Evolutionary conservation across 768 basidiomycete species (phyloP).

Genomic region (Psilocybe tampanensis): DNA sequence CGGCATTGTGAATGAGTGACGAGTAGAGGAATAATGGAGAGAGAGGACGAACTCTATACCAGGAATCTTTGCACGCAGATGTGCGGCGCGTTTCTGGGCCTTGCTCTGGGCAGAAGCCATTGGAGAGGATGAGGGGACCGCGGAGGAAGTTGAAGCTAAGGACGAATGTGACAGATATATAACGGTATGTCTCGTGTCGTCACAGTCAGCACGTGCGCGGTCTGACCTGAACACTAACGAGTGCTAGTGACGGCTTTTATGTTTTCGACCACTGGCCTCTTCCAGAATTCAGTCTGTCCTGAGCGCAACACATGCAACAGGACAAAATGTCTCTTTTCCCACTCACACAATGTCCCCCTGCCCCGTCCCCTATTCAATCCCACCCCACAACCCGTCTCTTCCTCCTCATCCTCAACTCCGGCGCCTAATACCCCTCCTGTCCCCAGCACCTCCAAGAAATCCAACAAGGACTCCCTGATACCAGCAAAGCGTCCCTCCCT

Average conservation of each 20-base stretch:
- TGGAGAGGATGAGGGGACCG: too few species aligned
- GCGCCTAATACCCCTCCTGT: slow-evolving; percentile 5
- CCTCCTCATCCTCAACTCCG: slow-evolving; percentile 7
- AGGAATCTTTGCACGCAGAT: slow-evolving; percentile 8
- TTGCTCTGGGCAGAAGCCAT: slow-evolving; percentile 12
- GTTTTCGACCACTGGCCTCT: slow-evolving; percentile 66
- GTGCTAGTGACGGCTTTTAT: too few species aligned
- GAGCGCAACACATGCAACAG: slow-evolving; percentile 49
- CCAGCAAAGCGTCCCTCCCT: slow-evolving; percentile 56
- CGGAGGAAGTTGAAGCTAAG: not conserved
- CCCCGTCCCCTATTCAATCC: slow-evolving; percentile 31
- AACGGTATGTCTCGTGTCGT: not conserved
- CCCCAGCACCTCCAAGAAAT: slow-evolving; percentile 10
- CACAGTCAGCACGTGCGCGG: not conserved
- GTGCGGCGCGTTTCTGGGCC: slow-evolving; percentile 9
- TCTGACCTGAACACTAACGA: not conserved
- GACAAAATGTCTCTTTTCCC: slow-evolving; percentile 67
- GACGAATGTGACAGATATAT: not conserved
- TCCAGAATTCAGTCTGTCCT: slow-evolving; percentile 64
- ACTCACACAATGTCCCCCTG: slow-evolving; percentile 41
- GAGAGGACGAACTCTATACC: slow-evolving; percentile 14
- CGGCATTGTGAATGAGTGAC: not conserved
- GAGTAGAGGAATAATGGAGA: not conserved
- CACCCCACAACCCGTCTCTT: slow-evolving; percentile 21
- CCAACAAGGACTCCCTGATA: slow-evolving; percentile 28